Conservation (phyloP, 2,329 filamentous ascomycete species). For the Coniochaeta sp. region DNA sequence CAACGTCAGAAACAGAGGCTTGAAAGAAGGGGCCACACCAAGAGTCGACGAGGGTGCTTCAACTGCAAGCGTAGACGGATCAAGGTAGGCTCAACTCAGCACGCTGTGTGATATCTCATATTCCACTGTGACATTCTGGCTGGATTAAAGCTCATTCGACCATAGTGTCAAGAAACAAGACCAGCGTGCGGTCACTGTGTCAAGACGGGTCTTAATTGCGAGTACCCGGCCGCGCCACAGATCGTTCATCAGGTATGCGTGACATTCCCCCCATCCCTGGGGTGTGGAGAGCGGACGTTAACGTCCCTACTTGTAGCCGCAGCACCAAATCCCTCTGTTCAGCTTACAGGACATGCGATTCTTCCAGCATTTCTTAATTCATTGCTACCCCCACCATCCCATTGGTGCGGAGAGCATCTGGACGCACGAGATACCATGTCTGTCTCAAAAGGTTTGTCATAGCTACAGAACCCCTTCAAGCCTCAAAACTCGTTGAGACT, state of each 20-base stretch:
- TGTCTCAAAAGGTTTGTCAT: slow-evolving; percentile 53
- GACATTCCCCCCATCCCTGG: background rate
- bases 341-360: slow-evolving; percentile 59
- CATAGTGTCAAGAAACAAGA: slow-evolving; percentile 56
- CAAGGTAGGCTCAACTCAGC: slow-evolving; percentile 34
- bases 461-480: background rate
- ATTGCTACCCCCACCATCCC: slow-evolving; percentile 57
- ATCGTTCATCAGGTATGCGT: slow-evolving; percentile 40
- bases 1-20: slow-evolving; percentile 26
- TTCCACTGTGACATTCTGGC: too few relatives aligned
- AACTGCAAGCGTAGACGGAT: slow-evolving; percentile 61
- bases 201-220: slow-evolving; percentile 54
- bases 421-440: slow-evolving; percentile 58
- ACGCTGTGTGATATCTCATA: background rate
- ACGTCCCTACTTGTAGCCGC: slow-evolving; percentile 30
- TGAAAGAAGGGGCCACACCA: slow-evolving; percentile 56
- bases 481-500: slow-evolving; percentile 8
- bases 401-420: slow-evolving; percentile 59
- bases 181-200: slow-evolving; percentile 56
- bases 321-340: slow-evolving; percentile 50
- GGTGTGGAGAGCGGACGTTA: background rate
- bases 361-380: slow-evolving; percentile 58
- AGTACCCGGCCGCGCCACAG: slow-evolving; percentile 47
- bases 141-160: background rate
- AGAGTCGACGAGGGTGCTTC: slow-evolving; percentile 57